Conservation (phyloP, 306 rosid species). For the Castanea sativa region DNA sequence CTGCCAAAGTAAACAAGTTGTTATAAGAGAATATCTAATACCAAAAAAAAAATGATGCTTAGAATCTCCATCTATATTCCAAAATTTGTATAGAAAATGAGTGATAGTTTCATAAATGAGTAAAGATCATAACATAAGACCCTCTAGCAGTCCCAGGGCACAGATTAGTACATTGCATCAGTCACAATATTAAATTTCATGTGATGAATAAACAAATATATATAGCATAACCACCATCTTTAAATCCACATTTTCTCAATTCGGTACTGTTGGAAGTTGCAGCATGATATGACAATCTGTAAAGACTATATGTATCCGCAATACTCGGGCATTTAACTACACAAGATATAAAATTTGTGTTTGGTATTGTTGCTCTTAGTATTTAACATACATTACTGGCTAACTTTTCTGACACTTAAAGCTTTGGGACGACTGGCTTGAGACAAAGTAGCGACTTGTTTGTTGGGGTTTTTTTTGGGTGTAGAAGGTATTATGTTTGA, state of each 20-base stretch:
- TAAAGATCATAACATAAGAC: not conserved
- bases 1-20: constrained; percentile 25
- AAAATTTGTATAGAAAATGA: not conserved
- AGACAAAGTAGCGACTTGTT: no score
- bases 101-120: not conserved
- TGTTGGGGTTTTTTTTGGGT: no score
- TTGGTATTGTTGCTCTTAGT: no score
- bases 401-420: no score
- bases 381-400: no score
- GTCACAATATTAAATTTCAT: not conserved
- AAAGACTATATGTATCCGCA: not conserved
- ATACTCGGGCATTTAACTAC: not conserved
- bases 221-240: not conserved
- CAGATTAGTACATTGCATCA: not conserved
- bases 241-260: not conserved
- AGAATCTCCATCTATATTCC: not conserved
- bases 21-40: not conserved
- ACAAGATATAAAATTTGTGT: not conserved
- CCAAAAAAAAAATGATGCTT: not conserved
- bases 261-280: not conserved
- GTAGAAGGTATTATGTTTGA: no score
- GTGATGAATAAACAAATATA: not conserved
- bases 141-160: not conserved
- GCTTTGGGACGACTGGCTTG: no score
- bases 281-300: not conserved